These are phyloP conservation scores for Carex scoparia DNA, from an alignment of 176 grass and related monocot genomes.

Conservation along the genomic window DNA sequence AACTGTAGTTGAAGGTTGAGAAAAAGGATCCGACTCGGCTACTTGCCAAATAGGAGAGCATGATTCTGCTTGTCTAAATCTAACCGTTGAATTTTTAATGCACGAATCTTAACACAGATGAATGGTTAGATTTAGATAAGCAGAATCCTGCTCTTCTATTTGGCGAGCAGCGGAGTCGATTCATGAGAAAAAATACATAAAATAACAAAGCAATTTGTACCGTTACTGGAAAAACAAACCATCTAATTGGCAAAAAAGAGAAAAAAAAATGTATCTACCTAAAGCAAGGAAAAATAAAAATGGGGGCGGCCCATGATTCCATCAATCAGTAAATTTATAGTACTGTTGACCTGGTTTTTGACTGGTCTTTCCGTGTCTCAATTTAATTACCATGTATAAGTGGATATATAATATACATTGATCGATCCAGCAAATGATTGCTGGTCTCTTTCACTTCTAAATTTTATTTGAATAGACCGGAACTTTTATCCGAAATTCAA, in stretches of 20 bases:
- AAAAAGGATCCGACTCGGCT: background rate
- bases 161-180: no score
- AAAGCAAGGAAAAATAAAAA: background rate
- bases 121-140: no score
- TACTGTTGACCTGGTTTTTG: background rate
- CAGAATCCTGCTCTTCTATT: no score
- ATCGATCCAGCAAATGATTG: background rate
- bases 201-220: background rate
- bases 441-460: background rate
- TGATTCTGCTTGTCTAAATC: no score
- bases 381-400: background rate
- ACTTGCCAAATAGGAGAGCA: no score
- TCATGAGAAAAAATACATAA: background rate
- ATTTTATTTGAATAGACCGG: background rate
- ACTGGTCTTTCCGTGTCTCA: background rate
- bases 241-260: background rate
- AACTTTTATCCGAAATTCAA: background rate
- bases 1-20: background rate
- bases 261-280: background rate
- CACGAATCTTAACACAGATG: no score
- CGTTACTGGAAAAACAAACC: slow-evolving; percentile 1
- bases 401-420: background rate
- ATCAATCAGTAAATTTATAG: background rate
- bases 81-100: no score
- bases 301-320: background rate